Evolutionary conservation across 2,329 filamentous ascomycete genomes (phyloP), one percentile per base, ranked within the genome.

Genomic region (Neonectria punicea): DNA sequence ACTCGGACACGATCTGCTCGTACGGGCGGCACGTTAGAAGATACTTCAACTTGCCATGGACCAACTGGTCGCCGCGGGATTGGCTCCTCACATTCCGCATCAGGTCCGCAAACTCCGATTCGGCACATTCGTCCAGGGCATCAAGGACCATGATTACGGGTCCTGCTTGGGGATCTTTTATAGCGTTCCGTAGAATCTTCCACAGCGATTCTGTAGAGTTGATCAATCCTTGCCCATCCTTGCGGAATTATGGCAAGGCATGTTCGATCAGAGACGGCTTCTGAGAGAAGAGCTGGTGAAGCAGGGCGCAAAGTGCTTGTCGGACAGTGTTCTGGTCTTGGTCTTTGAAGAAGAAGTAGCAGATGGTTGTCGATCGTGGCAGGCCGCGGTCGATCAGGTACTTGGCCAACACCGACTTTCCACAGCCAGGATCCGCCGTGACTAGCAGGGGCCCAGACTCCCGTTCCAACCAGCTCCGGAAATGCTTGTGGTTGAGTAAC

Each of bases 311-410:
- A 11, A 82, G 71, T 0, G 78, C 80, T 63, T 79, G 75, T 0
- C 63, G 32, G 18, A 74, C 59, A 0, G 67, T 80, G 28, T 80
- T 76, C 51, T 82, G 79, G 46, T 77, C 73, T 61, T 77, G 61
- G 30, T 79, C 77, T 61, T 81, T 81, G 66, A 47, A 83, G 56
- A 83, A 84, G 63, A 82, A 83, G 71, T 83, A 83, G 67, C 80
- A 82, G 4, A 80, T 73, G 0, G 70, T 75, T 58, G 66, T 50
- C 3, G 63, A 58, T 14, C 28, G 28, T 20, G 67, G 70, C 1
- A 81, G 66, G 11, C 20, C 6, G 20, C 28, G 6, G 44, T 47
- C 11, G 11, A 47, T 47, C 6, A 47, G 44, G 18, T 44, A 44
- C 41, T 71, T 77, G 13, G 79, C 75, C 36, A 82, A 41, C 0